Base-by-base conservation (phyloP, 768 basidiomycete genomes). In the Hemileccinum impolitum region DNA sequence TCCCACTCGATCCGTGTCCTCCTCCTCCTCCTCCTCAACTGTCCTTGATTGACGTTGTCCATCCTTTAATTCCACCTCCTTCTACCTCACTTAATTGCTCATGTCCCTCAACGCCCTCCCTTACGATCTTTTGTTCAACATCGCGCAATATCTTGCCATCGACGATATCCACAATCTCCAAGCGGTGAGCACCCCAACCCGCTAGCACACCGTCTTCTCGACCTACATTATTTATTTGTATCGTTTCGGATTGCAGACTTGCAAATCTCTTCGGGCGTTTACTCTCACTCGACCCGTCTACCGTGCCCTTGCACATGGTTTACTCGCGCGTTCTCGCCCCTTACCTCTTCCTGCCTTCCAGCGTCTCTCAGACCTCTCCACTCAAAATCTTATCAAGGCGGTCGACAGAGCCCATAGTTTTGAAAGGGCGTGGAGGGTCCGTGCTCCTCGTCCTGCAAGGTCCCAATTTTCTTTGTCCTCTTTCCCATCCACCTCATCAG, bases 321-420 rank as follows among this genome's bases (percentile, higher is more conserved):
- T 87, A 14, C 77, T 88, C 3, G 74, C 77, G 6, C 75, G 84
- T 50, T 87, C 85, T 58, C 78, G 86, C 5, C 79, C 85, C 0
- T 66, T 88, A 11, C 85, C 85, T 3, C 70, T 88, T 32, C 77
- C 79, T 31, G 85, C 85, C 19, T 87, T 88, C 56, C 81, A 84
- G 53, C 78, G 81, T 19, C 72, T 87, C 37, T 72, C 79, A 6
- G 85, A 88, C 61, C 78, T 88, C 1, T 73, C 78, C 3, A 84
- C 82, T 3, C 71, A 72, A 32, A 75, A 78, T 45, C 81, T 88
- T 26, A 77, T 85, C 53, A 73, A 71, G 6, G 76, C 81, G 0
- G 84, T 88, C 18, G 77, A 81, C 57, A 80, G 80, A 45, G 86
- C 85, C 0, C 72, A 76, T 10, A 74, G 71, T 25, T 78, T 82